Conservation (phyloP, 768 basidiomycete species). For the Psilocybe sp. region DNA sequence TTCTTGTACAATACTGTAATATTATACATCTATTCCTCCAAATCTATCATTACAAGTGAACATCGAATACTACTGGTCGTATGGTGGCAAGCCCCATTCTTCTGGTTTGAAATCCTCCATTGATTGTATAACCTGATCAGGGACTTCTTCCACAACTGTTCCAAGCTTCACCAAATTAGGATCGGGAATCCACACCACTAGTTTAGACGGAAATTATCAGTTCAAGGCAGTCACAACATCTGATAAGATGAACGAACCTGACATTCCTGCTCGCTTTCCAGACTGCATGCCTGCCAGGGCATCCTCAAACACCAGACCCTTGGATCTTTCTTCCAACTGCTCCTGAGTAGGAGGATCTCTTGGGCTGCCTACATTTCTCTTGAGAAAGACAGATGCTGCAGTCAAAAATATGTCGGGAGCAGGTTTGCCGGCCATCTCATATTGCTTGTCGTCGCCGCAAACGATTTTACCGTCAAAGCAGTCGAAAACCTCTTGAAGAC, state of each 20-base stretch:
- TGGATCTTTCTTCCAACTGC: constrained; percentile 46
- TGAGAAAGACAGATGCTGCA: constrained; percentile 61
- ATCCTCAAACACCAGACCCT: constrained; percentile 83
- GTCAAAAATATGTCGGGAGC: constrained; percentile 78
- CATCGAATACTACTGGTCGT: not conserved
- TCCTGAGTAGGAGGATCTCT: constrained; percentile 28
- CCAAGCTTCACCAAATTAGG: constrained; percentile 54
- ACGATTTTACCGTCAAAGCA: constrained; percentile 64
- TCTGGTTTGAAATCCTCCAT: constrained; percentile 77
- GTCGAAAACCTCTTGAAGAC: constrained; percentile 56
- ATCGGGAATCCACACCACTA: constrained; percentile 88
- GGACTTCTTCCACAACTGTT: constrained; percentile 44
- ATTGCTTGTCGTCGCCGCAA: constrained; percentile 65
- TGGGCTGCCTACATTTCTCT: constrained; percentile 51
- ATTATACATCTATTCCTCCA: not conserved
- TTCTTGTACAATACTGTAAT: not conserved
- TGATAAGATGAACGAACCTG: constrained; percentile 44
- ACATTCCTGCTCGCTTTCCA: constrained; percentile 83
- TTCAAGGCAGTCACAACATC: not conserved
- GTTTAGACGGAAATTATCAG: constrained; percentile 1
- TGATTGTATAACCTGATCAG: constrained; percentile 59
- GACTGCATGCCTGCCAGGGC: constrained; percentile 74
- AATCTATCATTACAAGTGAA: not conserved
- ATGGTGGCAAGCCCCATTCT: constrained; percentile 81
- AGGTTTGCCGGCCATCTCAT: constrained; percentile 69